Evolutionary conservation across 768 basidiomycete species (phyloP), one percentile per base, ranked within the genome.

Genomic region (Solioccasus polychromus): DNA sequence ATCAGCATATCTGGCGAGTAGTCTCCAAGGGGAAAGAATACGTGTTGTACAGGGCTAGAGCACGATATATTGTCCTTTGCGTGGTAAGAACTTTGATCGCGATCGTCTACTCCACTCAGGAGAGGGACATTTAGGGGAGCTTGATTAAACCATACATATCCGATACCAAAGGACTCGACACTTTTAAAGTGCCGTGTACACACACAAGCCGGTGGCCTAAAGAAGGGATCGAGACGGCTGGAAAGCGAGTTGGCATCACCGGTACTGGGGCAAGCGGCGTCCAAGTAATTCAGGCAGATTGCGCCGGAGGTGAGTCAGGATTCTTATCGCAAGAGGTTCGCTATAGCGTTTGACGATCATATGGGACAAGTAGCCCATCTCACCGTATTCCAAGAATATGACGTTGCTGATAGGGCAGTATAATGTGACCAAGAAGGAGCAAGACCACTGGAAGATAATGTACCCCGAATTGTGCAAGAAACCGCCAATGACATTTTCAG

Each of bases 191-290:
- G 6, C 1, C 9, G n/a, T 48, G 40, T n/a, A 43, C 26, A 8
- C 54, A 56, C 31, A 52, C 50, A 1, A 40, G 32, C 2, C 45
- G 54, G 0, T 54, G 53, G 53, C 53, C 53, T 12, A 45, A 44
- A 23, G 42, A 42, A 17, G 54, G 54, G 7, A 56, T 56, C 17
- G 38, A 52, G n/a, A 56, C 38, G 1, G 23, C 0, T 9, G 41
- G 54, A 2, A 52, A 56, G 19, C 42, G 32, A 10, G 54, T 56
- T 8, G 54, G 54, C 8, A 15, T 57, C 5, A 57, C 57, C 3
- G 54, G 55, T 1, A 56, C 55, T 0, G 54, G 54, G 24, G 40
- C 54, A 4, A 52, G 54, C n/a, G 54, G 46, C 1, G 47, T 57
- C 4, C 55, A 57, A 29, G 34, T 42, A 2, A 47, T 39, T 18